Conservation (phyloP, 2,329 filamentous ascomycete species). For the Cladosporium sphaerospermum region DNA sequence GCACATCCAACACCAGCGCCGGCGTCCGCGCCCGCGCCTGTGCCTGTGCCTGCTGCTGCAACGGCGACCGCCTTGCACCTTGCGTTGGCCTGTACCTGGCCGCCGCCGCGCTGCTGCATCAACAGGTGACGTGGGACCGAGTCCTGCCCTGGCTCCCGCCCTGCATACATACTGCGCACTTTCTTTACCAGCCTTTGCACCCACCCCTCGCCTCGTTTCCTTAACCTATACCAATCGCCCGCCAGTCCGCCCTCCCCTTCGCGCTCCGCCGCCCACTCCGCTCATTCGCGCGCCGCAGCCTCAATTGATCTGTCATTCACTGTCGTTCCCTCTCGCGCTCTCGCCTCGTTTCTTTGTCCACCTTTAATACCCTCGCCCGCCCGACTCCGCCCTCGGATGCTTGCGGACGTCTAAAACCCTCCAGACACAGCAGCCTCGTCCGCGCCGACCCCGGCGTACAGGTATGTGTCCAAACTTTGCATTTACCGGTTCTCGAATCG, state of each 20-base stretch:
- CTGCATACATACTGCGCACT: too few species aligned
- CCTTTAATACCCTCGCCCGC: not conserved
- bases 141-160: too few species aligned
- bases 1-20: too few species aligned
- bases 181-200: not conserved
- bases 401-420: not conserved
- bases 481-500: slow-evolving; percentile 7
- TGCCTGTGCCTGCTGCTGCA: too few species aligned
- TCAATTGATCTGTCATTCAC: slow-evolving; percentile 4
- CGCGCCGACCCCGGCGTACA: slow-evolving; percentile 7
- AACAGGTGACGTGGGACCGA: too few species aligned
- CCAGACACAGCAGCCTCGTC: slow-evolving; percentile 1
- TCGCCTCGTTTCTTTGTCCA: slow-evolving; percentile 6
- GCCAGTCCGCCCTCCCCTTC: not conserved
- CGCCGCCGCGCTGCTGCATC: too few species aligned
- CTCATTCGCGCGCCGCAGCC: not conserved
- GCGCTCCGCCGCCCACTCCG: not conserved
- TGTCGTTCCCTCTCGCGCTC: not conserved
- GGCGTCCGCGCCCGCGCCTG: too few species aligned
- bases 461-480: slow-evolving; percentile 6
- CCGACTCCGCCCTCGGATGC: slow-evolving; percentile 1
- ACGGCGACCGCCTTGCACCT: too few species aligned
- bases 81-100: too few species aligned
- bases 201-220: not conserved
- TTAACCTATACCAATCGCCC: not conserved